Base-by-base conservation (phyloP, 768 basidiomycete genomes). In the Boletellus ananas region DNA sequence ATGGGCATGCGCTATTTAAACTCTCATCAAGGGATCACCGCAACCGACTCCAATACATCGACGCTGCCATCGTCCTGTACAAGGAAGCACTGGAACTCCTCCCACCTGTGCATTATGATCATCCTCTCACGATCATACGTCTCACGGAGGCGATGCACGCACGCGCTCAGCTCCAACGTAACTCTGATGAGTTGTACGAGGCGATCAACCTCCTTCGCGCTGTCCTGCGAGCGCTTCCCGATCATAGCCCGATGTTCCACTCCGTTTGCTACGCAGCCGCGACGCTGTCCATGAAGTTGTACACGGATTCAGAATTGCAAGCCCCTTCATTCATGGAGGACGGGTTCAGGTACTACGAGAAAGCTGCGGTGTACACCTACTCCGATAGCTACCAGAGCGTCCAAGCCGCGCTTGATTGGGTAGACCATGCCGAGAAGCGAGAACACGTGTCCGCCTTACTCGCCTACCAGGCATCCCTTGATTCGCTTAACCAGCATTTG, bases 391-490 rank as follows among this genome's bases (percentile, higher is more conserved):
- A 37, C 42, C 18, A n/a, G 29, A 59, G 45, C 6, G 52, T 67
- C 10, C 0, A 2, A 3, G 23, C 11, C 9, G 56, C 54, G 5
- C 35, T 67, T 18, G 36, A 50, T 6, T 65, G 64, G 64, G 51
- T 23, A 2, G 12, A 21, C 6, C 0, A 1, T 1, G 65, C 65
- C 1, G 45, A 58, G 13, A 16, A 33, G 20, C 17, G 6, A 0
- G 33, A 29, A 8, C 62, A 65, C 45, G 21, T 50, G 1, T 65
- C 65, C 1, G 52, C 48, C 44, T 25, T 65, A 33, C 49, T 51
- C 29, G 64, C 64, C 12, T 65, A 67, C 39, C 52, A 51, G 47
- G 51, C 51, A 2, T 52, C 49, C 10, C 48, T 65, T 8, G n/a
- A 6, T 11, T 50, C 42, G 8, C 59, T 65, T 9, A 43, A 64